phyloP scores from a whole-genome alignment of 768 basidiomycete species.

The Lentinula sp. region DNA sequence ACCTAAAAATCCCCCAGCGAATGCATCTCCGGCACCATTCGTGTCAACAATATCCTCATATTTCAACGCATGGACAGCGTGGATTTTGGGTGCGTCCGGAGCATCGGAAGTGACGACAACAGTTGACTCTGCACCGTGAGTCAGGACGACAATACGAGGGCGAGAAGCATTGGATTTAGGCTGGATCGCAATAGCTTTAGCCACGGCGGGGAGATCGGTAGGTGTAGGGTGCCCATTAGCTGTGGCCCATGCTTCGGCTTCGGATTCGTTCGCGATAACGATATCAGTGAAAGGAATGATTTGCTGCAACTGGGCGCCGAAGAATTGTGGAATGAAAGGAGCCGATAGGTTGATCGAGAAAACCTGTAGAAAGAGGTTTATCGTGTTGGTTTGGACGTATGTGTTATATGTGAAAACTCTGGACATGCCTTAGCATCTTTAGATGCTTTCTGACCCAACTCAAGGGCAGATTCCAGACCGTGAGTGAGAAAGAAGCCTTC shows the following conservation, averaged over 20 bases:
- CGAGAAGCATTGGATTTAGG: conserved; percentile 73
- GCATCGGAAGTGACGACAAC: conserved; percentile 61
- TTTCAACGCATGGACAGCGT: conserved; percentile 49
- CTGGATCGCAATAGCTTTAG: conserved; percentile 65
- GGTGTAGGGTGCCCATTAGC: conserved; percentile 63
- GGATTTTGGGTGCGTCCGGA: conserved; percentile 49
- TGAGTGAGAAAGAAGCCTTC: conserved; percentile 98
- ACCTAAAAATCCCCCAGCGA: conserved; percentile 94
- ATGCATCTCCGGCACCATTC: conserved; percentile 97
- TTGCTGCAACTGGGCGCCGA: conserved; percentile 72
- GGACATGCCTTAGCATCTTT: conserved; percentile 62
- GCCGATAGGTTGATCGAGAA: conserved; percentile 94
- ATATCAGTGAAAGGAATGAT: conserved; percentile 83
- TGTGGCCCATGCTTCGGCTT: conserved; percentile 82
- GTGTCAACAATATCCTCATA: conserved; percentile 84
- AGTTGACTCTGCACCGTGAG: conserved; percentile 81
- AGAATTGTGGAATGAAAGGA: conserved; percentile 96
- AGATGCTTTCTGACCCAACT: conserved; percentile 75
- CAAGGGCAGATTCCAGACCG: conserved; percentile 63
- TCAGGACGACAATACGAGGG: conserved; percentile 83
- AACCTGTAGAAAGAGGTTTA: conserved; percentile 38
- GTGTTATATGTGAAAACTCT: not conserved
- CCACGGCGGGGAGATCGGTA: conserved; percentile 63
- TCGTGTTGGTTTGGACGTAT: not conserved
- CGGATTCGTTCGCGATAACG: conserved; percentile 93